Base-by-base conservation (phyloP, 441 rosid genomes). In the Pelargonium fulgidum region DNA sequence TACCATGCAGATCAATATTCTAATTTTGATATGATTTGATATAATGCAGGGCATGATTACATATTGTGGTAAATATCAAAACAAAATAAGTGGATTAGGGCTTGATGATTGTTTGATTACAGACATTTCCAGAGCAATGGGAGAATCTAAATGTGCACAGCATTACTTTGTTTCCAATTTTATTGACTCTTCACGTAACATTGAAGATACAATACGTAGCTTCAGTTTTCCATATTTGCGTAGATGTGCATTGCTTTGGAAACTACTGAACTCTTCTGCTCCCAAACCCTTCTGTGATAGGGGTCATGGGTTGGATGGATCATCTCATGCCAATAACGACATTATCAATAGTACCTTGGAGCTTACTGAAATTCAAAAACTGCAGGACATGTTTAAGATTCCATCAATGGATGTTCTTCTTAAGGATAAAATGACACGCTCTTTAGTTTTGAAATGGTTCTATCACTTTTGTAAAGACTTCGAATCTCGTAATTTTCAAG, bases 161-260 rank as follows among this genome's bases (percentile, higher is more conserved):
- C 81, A 72, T 71, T 83, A 83, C 79, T 91, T 89, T 68, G 75
- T 78, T 72, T 87, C 89, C 19, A 81, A 79, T 72, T 69, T 78
- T 70, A 69, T 86, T 66, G 88, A 85, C 70, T 69, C 77, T 26
- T 80, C 86, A 72, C 77, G 79, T 76, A 85, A 83, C 76, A 73
- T 83, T 48, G 82, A 77, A 64, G 84, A 80, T 59, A 80, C 74
- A 70, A 78, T 96, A 79, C 90, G 85, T 42, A 85, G 79, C 77
- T 78, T 80, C 80, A 86, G 83, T 80, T 87, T 91, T 69, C 94
- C 99, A 62, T 96, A 83, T 75, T 70, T 96, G 86, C 84, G 99
- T 83, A 86, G 98, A 78, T 96, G 99, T 83, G 94, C 94, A 8
- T 83, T 96, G 81, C 81, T 96, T 56, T 93, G 96, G 98, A 86